Conservation (phyloP, 371 early-diverging fungal species). For the Fennellomyces sp. region DNA sequence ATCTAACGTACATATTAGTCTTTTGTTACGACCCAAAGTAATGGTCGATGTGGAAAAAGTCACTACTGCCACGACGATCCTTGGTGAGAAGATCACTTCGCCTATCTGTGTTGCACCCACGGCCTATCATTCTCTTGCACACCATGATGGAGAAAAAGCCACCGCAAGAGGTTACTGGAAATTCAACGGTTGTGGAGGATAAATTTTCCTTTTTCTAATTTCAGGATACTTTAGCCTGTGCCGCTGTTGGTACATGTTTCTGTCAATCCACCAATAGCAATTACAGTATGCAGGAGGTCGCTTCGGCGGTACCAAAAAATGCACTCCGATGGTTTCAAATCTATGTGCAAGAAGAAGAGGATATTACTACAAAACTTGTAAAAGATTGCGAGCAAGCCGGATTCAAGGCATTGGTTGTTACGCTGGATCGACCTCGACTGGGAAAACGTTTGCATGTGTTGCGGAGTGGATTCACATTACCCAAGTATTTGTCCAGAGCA, state of each 20-base stretch:
- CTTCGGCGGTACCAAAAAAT: conserved; percentile 21
- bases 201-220: not conserved
- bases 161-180: conserved; percentile 49
- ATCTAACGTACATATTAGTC: conserved; percentile 1
- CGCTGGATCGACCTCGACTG: conserved; percentile 75
- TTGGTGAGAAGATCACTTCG: conserved; percentile 21
- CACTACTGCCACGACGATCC: conserved; percentile 16
- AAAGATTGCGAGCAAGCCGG: conserved; percentile 65
- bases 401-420: conserved; percentile 70
- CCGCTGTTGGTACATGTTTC: conserved; percentile 35
- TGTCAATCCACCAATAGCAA: conserved; percentile 54
- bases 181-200: not conserved
- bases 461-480: conserved; percentile 48
- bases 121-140: conserved; percentile 61
- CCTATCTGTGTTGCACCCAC: conserved; percentile 36
- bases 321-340: conserved; percentile 77
- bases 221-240: conserved; percentile 12
- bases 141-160: conserved; percentile 61
- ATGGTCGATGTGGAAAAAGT: conserved; percentile 29
- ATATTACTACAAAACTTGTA: conserved; percentile 56
- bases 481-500: conserved; percentile 10
- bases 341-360: conserved; percentile 69
- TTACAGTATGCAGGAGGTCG: conserved; percentile 14
- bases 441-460: conserved; percentile 57
- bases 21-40: conserved; percentile 25